phyloP scores from a whole-genome alignment of 2,329 filamentous ascomycete genomes.

The Magnaporthiopsis incrustans region DNA sequence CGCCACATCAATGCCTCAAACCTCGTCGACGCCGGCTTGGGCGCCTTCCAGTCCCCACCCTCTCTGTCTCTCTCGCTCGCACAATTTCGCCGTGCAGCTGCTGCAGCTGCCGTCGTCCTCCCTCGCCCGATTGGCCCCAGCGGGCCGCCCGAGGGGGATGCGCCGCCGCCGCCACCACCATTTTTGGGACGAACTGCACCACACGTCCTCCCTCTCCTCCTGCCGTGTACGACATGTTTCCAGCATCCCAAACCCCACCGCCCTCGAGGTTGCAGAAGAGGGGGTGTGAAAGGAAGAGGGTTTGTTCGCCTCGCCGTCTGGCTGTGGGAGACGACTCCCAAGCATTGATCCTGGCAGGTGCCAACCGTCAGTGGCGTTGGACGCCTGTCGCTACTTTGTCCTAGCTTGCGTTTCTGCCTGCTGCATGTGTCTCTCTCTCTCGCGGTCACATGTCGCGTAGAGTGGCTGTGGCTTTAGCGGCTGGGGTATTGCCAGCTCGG shows the following conservation, averaged over 20 bases:
- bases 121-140: neutral
- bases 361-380: neutral
- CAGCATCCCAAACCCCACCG: neutral
- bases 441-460: neutral
- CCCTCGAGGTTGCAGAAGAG: neutral
- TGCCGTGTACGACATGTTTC: neutral
- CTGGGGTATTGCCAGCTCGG: too few species aligned
- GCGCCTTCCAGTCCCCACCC: conserved; percentile 17
- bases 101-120: neutral
- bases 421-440: neutral
- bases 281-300: neutral
- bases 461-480: neutral
- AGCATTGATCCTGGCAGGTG: neutral
- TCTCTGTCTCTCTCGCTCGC: conserved; percentile 1
- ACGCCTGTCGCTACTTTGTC: neutral
- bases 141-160: neutral
- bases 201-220: neutral
- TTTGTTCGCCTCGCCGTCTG: neutral
- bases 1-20: conserved; percentile 20
- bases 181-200: neutral
- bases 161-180: neutral
- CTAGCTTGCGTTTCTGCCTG: neutral
- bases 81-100: neutral
- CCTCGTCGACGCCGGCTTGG: conserved; percentile 18
- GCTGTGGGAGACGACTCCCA: neutral